Percentiles rank a stretch among this genome's conserved stretches.
phyloP scores from a whole-genome alignment of 805 yeast genomes.

The Dipodascus albidus region DNA sequence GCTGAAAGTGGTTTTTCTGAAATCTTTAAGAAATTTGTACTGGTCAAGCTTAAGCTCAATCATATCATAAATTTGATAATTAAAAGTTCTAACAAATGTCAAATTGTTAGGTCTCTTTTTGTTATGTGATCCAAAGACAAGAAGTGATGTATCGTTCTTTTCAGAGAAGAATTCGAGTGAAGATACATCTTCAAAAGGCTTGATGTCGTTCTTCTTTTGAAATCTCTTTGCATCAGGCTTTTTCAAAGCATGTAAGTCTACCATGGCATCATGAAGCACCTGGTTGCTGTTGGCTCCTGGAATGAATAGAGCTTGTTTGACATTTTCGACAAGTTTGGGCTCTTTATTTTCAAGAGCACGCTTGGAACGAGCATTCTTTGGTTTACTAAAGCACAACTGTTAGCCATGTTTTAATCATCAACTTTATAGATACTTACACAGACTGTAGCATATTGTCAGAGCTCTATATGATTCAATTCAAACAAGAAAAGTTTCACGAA shows the following conservation, averaged over 20 bases:
- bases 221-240: constrained; percentile 86
- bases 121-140: constrained; percentile 68
- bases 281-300: constrained; percentile 80
- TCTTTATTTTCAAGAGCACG: constrained; percentile 86
- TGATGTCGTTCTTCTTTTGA: constrained; percentile 74
- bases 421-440: constrained; percentile 25
- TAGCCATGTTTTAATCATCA: not conserved
- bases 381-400: constrained; percentile 42
- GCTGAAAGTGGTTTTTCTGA: constrained; percentile 67
- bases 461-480: not conserved
- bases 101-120: constrained; percentile 90
- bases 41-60: constrained; percentile 69
- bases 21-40: constrained; percentile 65
- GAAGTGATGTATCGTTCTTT: constrained; percentile 80
- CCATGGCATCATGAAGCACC: constrained; percentile 75
- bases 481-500: not conserved
- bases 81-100: constrained; percentile 82
- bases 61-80: constrained; percentile 87
- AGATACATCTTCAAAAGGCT: constrained; percentile 85
- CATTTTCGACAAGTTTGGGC: constrained; percentile 80
- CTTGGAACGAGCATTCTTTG: constrained; percentile 91
- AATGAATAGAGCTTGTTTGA: constrained; percentile 79
- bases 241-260: constrained; percentile 79
- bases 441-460: constrained; percentile 25
- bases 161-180: constrained; percentile 86